A percentile compares a stretch with the other conserved stretches of the same genome.
Conservation (phyloP, 768 basidiomycete genomes). For the Boletus fagicola region DNA sequence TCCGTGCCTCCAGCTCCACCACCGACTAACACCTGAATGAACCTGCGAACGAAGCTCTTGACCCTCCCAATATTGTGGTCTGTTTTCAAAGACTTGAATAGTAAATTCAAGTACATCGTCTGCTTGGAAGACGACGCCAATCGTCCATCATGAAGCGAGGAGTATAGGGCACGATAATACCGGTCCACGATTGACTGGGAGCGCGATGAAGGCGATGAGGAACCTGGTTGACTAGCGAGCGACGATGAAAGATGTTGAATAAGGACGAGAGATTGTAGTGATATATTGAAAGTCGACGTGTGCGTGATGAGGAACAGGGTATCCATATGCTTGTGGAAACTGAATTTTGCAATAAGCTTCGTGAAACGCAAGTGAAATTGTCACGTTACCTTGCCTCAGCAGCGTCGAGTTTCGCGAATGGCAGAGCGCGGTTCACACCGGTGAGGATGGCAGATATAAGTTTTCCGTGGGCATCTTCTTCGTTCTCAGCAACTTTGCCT, state of each 20-base stretch:
- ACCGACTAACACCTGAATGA: slow-evolving; percentile 74
- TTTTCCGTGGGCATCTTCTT: slow-evolving; percentile 74
- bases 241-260: slow-evolving; percentile 79
- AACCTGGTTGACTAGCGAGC: slow-evolving; percentile 41
- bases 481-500: slow-evolving; percentile 30
- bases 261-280: slow-evolving; percentile 85
- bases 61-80: slow-evolving; percentile 59
- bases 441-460: slow-evolving; percentile 88
- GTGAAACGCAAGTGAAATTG: neutral
- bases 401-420: slow-evolving; percentile 82
- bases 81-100: slow-evolving; percentile 86
- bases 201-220: slow-evolving; percentile 38
- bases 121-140: slow-evolving; percentile 86
- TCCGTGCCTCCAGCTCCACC: slow-evolving; percentile 76
- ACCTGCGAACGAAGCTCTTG: slow-evolving; percentile 77
- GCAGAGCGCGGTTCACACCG: slow-evolving; percentile 92
- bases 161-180: slow-evolving; percentile 83
- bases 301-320: slow-evolving; percentile 95
- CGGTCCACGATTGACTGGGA: slow-evolving; percentile 56
- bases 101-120: slow-evolving; percentile 92
- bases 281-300: slow-evolving; percentile 94
- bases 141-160: slow-evolving; percentile 82
- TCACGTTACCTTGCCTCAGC: slow-evolving; percentile 57
- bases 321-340: slow-evolving; percentile 84
- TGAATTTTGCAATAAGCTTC: slow-evolving; percentile 28